phyloP scores from a whole-genome alignment of 495 filamentous ascomycete species.

The Penicillium dipodomyicola region DNA sequence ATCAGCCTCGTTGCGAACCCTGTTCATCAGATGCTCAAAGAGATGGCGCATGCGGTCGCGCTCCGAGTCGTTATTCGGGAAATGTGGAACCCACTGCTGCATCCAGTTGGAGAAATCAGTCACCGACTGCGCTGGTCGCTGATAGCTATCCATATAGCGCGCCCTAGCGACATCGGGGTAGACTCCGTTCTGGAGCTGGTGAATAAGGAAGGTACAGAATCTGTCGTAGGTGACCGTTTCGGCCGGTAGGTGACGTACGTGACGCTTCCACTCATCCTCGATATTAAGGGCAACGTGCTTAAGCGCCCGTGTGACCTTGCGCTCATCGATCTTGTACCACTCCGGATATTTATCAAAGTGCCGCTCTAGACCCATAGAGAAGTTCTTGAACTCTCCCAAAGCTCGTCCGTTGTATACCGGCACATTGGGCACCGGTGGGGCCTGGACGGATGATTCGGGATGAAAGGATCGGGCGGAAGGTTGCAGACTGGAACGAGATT shows the following conservation, averaged over 20 bases:
- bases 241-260: neutral
- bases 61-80: neutral
- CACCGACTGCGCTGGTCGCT: constrained; percentile 10
- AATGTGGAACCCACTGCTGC: constrained; percentile 15
- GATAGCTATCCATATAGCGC: constrained; percentile 8
- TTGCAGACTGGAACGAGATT: neutral
- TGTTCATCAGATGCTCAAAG: constrained; percentile 10
- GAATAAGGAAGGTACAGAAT: constrained; percentile 10
- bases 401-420: constrained; percentile 11
- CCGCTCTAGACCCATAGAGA: constrained; percentile 5
- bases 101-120: constrained; percentile 17
- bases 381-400: constrained; percentile 10
- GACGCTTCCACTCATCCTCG: constrained; percentile 8
- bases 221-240: constrained; percentile 2
- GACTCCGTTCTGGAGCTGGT: constrained; percentile 4
- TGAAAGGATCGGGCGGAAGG: neutral
- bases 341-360: constrained; percentile 12
- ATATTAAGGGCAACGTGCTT: constrained; percentile 9
- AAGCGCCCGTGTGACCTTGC: constrained; percentile 7
- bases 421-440: constrained; percentile 10
- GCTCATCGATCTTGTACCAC: constrained; percentile 1
- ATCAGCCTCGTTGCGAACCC: neutral
- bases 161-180: neutral
- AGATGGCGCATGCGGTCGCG: constrained; percentile 19
- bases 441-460: neutral